Percentiles rank a stretch among this genome's conserved stretches.
phyloP scores from a whole-genome alignment of 257 asterid genomes.

The Plantago ovata region DNA sequence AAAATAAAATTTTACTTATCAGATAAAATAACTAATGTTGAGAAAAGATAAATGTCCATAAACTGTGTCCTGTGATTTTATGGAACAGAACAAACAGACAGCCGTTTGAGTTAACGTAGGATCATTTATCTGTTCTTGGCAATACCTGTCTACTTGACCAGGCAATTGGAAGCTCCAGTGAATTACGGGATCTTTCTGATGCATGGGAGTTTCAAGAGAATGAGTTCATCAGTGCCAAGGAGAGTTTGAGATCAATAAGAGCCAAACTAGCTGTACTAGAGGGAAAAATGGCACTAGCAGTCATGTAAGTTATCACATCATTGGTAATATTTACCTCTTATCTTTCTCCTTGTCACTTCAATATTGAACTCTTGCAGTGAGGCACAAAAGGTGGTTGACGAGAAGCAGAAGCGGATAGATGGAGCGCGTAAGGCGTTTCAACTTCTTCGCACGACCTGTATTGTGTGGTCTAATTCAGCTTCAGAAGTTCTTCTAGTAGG shows the following conservation, averaged over 20 bases:
- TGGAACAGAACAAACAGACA: conserved; percentile 1
- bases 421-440: conserved; percentile 53
- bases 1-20: not conserved
- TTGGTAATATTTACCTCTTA: conserved; percentile 6
- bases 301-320: conserved; percentile 35
- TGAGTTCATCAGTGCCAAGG: conserved; percentile 59
- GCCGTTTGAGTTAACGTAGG: not conserved
- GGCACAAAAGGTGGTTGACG: conserved; percentile 45
- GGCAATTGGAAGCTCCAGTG: conserved; percentile 44
- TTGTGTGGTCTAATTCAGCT: conserved; percentile 76
- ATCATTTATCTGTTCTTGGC: conserved; percentile 6
- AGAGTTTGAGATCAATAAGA: conserved; percentile 58
- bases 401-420: conserved; percentile 57
- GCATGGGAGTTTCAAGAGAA: conserved; percentile 82
- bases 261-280: conserved; percentile 73
- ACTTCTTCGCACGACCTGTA: conserved; percentile 55
- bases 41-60: conserved; percentile 4
- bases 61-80: conserved; percentile 1
- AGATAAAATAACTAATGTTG: not conserved
- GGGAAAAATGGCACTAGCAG: conserved; percentile 75
- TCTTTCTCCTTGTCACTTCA: not conserved
- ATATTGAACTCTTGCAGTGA: conserved; percentile 44
- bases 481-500: conserved; percentile 75
- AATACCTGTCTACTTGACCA: too few species aligned
- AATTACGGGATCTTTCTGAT: conserved; percentile 59